These are phyloP conservation scores for Pittosporum tobira DNA, from an alignment of 129 eudicot species.

Conservation along the genomic window DNA sequence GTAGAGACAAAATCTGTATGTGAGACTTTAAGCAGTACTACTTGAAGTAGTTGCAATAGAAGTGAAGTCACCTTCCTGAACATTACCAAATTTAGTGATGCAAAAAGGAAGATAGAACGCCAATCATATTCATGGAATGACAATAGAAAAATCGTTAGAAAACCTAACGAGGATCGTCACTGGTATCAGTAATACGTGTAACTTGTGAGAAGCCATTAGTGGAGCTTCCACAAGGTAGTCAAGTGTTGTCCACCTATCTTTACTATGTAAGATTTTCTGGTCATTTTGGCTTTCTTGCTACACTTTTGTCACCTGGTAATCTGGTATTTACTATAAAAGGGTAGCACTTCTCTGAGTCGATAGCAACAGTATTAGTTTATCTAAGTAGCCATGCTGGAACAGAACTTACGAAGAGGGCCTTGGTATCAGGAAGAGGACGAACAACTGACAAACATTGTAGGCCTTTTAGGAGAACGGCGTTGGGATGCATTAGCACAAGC, in stretches of 20 bases:
- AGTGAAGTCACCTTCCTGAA: slow-evolving; percentile 10
- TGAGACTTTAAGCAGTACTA: slow-evolving; percentile 15
- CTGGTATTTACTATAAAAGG: slow-evolving; percentile 35
- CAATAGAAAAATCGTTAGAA: slow-evolving; percentile 5
- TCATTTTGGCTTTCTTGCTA: slow-evolving; percentile 4
- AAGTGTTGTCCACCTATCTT: slow-evolving; percentile 42
- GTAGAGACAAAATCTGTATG: slow-evolving; percentile 2
- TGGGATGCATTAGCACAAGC: slow-evolving; percentile 83
- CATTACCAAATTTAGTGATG: slow-evolving; percentile 32
- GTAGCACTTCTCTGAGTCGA: background rate
- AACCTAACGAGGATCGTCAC: slow-evolving; percentile 28
- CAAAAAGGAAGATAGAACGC: slow-evolving; percentile 23
- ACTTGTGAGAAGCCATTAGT: slow-evolving; percentile 26
- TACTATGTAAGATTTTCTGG: slow-evolving; percentile 22
- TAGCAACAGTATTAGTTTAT: slow-evolving; percentile 3
- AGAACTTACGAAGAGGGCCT: slow-evolving; percentile 58
- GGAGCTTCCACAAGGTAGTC: slow-evolving; percentile 41
- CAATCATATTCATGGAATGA: slow-evolving; percentile 6
- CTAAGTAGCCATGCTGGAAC: slow-evolving; percentile 23
- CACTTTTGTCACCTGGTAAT: slow-evolving; percentile 16
- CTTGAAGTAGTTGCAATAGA: slow-evolving; percentile 3
- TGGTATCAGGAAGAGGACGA: slow-evolving; percentile 80
- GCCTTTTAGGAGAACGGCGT: slow-evolving; percentile 50
- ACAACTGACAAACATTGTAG: slow-evolving; percentile 30
- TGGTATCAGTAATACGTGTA: slow-evolving; percentile 2